These are phyloP conservation scores for Urochloa ruziziensis DNA, from an alignment of 176 grass and related monocot genomes.

Conservation along the genomic window DNA sequence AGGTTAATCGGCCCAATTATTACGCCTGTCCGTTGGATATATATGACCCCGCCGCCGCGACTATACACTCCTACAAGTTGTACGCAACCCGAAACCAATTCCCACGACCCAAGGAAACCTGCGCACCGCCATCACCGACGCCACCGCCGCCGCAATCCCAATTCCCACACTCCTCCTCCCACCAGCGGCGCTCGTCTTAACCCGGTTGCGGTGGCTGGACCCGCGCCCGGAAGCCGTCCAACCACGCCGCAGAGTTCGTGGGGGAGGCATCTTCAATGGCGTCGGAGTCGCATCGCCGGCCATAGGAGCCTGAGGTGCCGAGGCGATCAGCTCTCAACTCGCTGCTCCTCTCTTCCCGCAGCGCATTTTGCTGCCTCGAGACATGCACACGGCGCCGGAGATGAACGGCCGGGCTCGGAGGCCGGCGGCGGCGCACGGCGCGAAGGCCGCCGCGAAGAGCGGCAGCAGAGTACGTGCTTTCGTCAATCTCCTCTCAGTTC, in stretches of 20 bases:
- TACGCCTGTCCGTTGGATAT: neutral
- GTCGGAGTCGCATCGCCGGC: neutral
- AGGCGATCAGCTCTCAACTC: neutral
- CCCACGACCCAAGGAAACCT: constrained; percentile 12
- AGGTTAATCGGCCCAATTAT: neutral
- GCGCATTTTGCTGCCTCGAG: neutral
- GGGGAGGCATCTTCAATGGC: constrained; percentile 28
- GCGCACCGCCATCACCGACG: constrained; percentile 29
- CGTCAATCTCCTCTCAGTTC: neutral
- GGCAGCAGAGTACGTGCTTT: constrained; percentile 62
- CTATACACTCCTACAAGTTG: neutral
- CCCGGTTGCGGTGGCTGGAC: constrained; percentile 29
- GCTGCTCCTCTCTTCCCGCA: neutral
- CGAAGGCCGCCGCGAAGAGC: constrained; percentile 39
- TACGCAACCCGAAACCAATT: constrained; percentile 6
- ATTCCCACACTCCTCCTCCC: constrained; percentile 4
- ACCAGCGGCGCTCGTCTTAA: neutral
- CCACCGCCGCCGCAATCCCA: constrained; percentile 23
- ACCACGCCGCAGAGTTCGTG: constrained; percentile 7
- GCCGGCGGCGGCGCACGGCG: neutral
- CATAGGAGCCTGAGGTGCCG: neutral
- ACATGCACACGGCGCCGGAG: constrained; percentile 29
- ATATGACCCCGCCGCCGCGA: neutral
- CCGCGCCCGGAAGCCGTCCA: neutral
- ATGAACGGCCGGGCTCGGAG: constrained; percentile 42